Evolutionary conservation across 2,329 filamentous ascomycete genomes (phyloP).

Genomic region (Alternaria ventricosa): DNA sequence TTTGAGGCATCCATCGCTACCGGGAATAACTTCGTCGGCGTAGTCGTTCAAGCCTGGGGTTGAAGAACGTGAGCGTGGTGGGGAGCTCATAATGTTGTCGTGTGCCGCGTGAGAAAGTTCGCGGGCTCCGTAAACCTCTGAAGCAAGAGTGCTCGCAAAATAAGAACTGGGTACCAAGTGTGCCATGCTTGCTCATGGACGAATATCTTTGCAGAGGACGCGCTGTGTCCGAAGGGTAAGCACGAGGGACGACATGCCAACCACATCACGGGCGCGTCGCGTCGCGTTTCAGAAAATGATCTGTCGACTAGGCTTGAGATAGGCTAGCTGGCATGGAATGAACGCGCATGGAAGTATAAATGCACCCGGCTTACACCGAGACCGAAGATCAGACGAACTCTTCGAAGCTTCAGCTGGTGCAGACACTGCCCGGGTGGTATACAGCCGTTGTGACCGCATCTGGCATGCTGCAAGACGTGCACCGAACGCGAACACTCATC

Average conservation of each 20-base stretch:
- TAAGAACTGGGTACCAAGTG: not conserved
- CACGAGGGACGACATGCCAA: not conserved
- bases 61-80: not conserved
- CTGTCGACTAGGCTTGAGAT: not conserved
- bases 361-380: not conserved
- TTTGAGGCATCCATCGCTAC: not conserved
- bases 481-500: not conserved
- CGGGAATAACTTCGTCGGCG: not conserved
- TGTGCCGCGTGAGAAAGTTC: not conserved
- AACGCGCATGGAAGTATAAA: not conserved
- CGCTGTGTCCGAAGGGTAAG: not conserved
- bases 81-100: not conserved
- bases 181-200: not conserved
- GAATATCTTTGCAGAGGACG: not conserved
- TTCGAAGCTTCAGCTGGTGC: not conserved
- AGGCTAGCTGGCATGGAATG: not conserved
- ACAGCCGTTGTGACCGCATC: not conserved
- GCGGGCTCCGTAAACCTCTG: accelerated
- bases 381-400: not conserved
- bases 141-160: not conserved
- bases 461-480: not conserved
- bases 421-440: not conserved
- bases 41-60: not conserved
- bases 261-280: not conserved
- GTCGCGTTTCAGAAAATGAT: not conserved